Percentiles rank a stretch among this genome's conserved stretches.
Conservation (phyloP, 2,329 filamentous ascomycete species). For the Cladophialophora exuberans region DNA sequence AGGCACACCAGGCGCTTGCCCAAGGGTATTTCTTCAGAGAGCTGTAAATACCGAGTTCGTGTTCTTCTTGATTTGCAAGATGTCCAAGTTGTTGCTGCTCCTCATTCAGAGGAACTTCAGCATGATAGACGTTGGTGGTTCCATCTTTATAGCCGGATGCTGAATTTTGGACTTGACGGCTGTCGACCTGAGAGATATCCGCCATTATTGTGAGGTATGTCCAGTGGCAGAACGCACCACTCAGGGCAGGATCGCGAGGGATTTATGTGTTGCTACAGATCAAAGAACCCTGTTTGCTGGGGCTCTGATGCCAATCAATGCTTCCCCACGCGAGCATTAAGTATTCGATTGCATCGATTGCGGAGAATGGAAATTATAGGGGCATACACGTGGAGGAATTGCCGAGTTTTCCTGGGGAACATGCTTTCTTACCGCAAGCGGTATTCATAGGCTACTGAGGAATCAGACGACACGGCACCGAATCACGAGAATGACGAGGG, state of each 20-base stretch:
- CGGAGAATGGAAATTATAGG: background rate
- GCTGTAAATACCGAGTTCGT: constrained; percentile 1
- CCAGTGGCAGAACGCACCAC: no score
- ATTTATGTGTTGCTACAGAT: no score
- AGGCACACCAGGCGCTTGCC: constrained; percentile 16
- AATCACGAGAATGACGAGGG: no score
- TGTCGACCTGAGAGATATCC: background rate
- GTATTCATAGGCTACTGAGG: no score
- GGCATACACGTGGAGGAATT: background rate
- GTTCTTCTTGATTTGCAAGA: constrained; percentile 3
- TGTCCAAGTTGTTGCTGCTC: constrained; percentile 4
- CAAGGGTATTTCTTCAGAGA: constrained; percentile 8
- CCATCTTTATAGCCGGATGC: background rate
- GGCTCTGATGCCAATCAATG: no score
- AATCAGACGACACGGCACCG: no score
- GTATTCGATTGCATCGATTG: background rate
- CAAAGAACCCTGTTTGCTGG: no score
- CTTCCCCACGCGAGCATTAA: background rate
- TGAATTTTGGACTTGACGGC: background rate
- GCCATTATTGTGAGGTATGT: no score
- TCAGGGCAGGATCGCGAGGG: no score
- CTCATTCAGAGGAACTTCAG: background rate
- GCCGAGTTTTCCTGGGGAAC: constrained; percentile 1
- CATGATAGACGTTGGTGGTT: background rate
- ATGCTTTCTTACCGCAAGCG: no score